These are phyloP conservation scores for Tylopilus sp. DNA, from an alignment of 1,284 basidiomycete species.

Conservation along the genomic window DNA sequence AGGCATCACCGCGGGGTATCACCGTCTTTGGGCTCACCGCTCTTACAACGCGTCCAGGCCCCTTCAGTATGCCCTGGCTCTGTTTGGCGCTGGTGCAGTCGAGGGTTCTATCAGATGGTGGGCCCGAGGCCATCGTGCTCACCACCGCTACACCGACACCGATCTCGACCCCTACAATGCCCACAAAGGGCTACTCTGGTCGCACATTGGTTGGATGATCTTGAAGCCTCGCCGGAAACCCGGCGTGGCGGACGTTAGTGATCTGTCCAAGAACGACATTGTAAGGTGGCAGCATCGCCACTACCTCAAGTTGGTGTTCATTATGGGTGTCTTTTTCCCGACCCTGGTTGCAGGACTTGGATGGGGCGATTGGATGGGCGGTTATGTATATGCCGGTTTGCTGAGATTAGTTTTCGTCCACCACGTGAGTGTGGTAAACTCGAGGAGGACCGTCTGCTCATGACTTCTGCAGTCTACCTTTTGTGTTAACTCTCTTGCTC, in stretches of 20 bases:
- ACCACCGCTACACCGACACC: slow-evolving; percentile 94
- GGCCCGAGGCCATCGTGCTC: slow-evolving; percentile 90
- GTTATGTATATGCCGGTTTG: slow-evolving; percentile 84
- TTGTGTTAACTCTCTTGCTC: slow-evolving; percentile 93
- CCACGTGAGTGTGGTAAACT: slow-evolving; percentile 55
- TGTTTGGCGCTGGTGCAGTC: slow-evolving; percentile 81
- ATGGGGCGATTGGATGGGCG: slow-evolving; percentile 85
- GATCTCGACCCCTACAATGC: slow-evolving; percentile 94
- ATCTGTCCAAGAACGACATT: slow-evolving; percentile 73
- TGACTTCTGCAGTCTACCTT: slow-evolving; percentile 69
- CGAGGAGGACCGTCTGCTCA: slow-evolving; percentile 7
- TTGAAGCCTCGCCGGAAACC: slow-evolving; percentile 85
- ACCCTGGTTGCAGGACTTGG: slow-evolving; percentile 72
- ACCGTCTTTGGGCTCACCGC: slow-evolving; percentile 90
- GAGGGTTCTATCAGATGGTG: slow-evolving; percentile 94
- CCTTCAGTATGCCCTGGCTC: slow-evolving; percentile 74
- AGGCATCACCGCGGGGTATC: slow-evolving; percentile 80
- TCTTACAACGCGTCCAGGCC: slow-evolving; percentile 84
- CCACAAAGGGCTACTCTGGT: slow-evolving; percentile 75
- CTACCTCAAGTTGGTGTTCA: slow-evolving; percentile 70
- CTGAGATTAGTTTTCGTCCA: slow-evolving; percentile 84
- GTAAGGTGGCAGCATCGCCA: slow-evolving; percentile 86
- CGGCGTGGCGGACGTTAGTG: slow-evolving; percentile 85
- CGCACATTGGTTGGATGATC: slow-evolving; percentile 93
- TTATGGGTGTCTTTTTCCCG: slow-evolving; percentile 74